Base-by-base conservation (phyloP, 2,329 filamentous ascomycete genomes). In the Aspergillus sp. region DNA sequence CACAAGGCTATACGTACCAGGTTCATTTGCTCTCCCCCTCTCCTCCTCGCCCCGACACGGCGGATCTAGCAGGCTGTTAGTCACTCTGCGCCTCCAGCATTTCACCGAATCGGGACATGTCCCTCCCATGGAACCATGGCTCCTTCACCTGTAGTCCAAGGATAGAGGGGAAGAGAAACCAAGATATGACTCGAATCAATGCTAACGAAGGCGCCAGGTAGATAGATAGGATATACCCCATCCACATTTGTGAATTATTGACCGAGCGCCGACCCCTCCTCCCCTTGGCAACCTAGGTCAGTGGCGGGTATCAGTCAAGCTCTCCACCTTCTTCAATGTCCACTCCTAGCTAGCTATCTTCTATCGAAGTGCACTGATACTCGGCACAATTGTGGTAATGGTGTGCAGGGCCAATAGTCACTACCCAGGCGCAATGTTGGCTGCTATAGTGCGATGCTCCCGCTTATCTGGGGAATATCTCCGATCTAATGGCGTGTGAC, bases 1-100 rank as follows among this genome's bases (percentile, higher is more conserved):
- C 60, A 57, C 60, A 62, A 58, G 51, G 57, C 60, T 55, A 58
- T 54, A 55, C 55, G 55, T 54, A 55, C 55, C 58, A 48, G 61
- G 58, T 54, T 55, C 45, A 36, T 57, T 30, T 55, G 55, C 45
- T 53, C 12, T 15, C 32, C 32, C 32, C 32, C 32, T 58, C 25
- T 47, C 58, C 50, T 55, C 55, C 50, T 55, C 55, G 45, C 59
- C 61, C 57, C 58, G 55, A 28, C 28, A 28, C 47, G 54, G 58
- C 49, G 61, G 61, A 63, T 63, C 61, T 60, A 57, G 54, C 59
- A 55, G 43, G 55, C 60, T 32, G 54, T 41, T 50, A 19, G 61
- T 49, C 39, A 43, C 36, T 45, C 41, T 43, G 38, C 52, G 28
- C 52, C 32, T 28, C 39, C 19, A 43, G 19, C 39, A 28, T 12